Conservation (phyloP, 2,329 filamentous ascomycete species). For the Juglanconis juglandina region DNA sequence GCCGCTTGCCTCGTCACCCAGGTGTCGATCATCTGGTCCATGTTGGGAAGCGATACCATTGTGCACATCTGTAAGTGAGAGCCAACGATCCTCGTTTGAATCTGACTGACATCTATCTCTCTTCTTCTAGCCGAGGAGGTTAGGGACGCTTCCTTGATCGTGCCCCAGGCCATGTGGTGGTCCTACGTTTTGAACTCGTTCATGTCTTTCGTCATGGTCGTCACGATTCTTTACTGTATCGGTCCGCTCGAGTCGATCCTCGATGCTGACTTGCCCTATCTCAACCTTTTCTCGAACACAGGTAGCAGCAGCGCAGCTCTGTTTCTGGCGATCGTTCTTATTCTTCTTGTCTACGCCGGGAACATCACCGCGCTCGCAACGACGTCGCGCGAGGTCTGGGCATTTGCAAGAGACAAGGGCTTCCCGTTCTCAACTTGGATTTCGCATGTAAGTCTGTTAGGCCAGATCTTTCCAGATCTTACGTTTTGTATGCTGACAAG, state of each 20-base stretch:
- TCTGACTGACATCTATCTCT: not conserved
- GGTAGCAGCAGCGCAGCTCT: constrained; percentile 4
- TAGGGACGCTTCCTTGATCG: constrained; percentile 6
- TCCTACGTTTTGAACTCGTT: constrained; percentile 9
- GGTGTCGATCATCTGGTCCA: constrained; percentile 16
- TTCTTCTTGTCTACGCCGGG: constrained; percentile 11
- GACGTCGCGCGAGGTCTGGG: constrained; percentile 16
- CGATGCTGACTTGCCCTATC: constrained; percentile 12
- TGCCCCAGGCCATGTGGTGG: constrained; percentile 16
- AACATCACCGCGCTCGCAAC: constrained; percentile 14
- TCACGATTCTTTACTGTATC: constrained; percentile 14
- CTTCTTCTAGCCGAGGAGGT: constrained; percentile 5
- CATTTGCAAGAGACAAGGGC: constrained; percentile 12
- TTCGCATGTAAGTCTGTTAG: not conserved
- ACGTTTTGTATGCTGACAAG: not conserved
- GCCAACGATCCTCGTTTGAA: not conserved
- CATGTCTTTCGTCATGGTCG: constrained; percentile 14
- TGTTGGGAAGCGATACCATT: constrained; percentile 16
- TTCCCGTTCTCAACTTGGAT: constrained; percentile 15
- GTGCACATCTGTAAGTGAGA: constrained; percentile 13
- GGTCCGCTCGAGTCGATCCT: constrained; percentile 8
- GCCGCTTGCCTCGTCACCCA: constrained; percentile 12
- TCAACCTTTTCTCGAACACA: constrained; percentile 14
- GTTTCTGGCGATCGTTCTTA: constrained; percentile 11
- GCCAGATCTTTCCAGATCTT: accelerated